Evolutionary conservation across 2,329 filamentous ascomycete species (phyloP).

Genomic region (Aspergillus flavus): DNA sequence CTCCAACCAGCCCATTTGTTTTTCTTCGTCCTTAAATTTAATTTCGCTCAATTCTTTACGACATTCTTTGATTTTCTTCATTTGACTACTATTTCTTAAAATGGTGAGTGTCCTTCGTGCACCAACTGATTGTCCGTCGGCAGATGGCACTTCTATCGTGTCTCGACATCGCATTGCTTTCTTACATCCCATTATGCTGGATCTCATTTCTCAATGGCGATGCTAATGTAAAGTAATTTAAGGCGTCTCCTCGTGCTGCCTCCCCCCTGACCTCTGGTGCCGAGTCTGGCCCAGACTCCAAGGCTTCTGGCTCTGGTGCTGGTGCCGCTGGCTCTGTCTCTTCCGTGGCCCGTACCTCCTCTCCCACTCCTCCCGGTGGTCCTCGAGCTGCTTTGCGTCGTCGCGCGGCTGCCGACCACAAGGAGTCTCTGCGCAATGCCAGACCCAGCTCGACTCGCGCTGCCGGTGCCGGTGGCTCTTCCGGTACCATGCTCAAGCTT

Average conservation of each 20-base stretch:
- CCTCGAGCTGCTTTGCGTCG: slow-evolving; percentile 94
- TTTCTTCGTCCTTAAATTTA: slow-evolving; percentile 16
- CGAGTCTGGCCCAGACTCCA: slow-evolving; percentile 49
- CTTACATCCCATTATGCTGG: slow-evolving; percentile 1
- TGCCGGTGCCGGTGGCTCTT: slow-evolving; percentile 92
- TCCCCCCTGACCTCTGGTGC: slow-evolving; percentile 49
- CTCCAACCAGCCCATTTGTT: slow-evolving; percentile 9
- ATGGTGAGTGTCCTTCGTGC: slow-evolving; percentile 24
- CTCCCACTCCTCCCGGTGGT: slow-evolving; percentile 86
- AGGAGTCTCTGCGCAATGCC: slow-evolving; percentile 94
- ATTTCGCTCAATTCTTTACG: slow-evolving; percentile 23
- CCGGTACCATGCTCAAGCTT: slow-evolving; percentile 96
- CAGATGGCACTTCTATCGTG: slow-evolving; percentile 4
- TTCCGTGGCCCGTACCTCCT: slow-evolving; percentile 75
- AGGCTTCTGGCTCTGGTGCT: slow-evolving; percentile 44
- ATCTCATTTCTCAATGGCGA: slow-evolving; percentile 4
- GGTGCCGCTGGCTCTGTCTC: slow-evolving; percentile 61
- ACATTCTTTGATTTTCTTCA: slow-evolving; percentile 23
- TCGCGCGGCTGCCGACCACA: slow-evolving; percentile 93
- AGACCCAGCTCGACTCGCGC: slow-evolving; percentile 89
- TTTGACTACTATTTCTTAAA: slow-evolving; percentile 25
- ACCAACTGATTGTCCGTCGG: slow-evolving; percentile 13
- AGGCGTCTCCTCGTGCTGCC: slow-evolving; percentile 45
- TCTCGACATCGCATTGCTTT: slow-evolving; percentile 6
- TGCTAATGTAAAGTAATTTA: slow-evolving; percentile 8